Percentiles rank a stretch among this genome's conserved stretches.
phyloP scores from a whole-genome alignment of 345 rosid species.

The Moricandia moricandioides region DNA sequence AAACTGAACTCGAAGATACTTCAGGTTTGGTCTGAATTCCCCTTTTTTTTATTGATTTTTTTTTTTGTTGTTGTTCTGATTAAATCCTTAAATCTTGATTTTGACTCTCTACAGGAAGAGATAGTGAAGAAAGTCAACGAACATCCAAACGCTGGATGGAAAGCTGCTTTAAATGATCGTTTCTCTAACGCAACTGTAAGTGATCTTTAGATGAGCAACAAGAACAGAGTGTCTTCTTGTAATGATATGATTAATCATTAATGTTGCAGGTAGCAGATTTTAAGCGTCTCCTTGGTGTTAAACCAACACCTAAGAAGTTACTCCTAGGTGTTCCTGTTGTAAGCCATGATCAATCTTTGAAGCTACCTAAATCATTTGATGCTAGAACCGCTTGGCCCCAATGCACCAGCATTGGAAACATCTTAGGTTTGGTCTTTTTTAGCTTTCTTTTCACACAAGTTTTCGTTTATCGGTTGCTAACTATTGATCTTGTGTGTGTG shows the following conservation, averaged over 20 bases:
- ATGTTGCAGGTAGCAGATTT: conserved; percentile 68
- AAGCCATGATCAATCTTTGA: conserved; percentile 61
- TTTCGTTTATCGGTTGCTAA: conserved; percentile 32
- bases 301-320: conserved; percentile 56
- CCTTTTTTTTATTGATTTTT: neutral
- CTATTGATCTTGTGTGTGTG: conserved; percentile 7
- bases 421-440: conserved; percentile 60
- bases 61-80: conserved; percentile 4
- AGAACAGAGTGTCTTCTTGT: neutral
- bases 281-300: conserved; percentile 79
- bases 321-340: conserved; percentile 58
- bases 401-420: conserved; percentile 72
- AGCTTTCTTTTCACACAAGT: neutral
- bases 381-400: conserved; percentile 87
- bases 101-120: conserved; percentile 51
- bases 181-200: conserved; percentile 68
- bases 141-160: conserved; percentile 82
- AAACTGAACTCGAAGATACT: conserved; percentile 73
- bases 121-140: conserved; percentile 67
- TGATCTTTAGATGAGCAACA: conserved; percentile 1
- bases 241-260: neutral
- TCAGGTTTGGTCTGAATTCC: conserved; percentile 55
- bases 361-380: conserved; percentile 70
- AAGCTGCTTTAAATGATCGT: conserved; percentile 68
- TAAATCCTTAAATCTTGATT: conserved; percentile 6